Evolutionary conservation across 345 rosid genomes (phyloP).

Genomic region (Hypericum androsaemum): DNA sequence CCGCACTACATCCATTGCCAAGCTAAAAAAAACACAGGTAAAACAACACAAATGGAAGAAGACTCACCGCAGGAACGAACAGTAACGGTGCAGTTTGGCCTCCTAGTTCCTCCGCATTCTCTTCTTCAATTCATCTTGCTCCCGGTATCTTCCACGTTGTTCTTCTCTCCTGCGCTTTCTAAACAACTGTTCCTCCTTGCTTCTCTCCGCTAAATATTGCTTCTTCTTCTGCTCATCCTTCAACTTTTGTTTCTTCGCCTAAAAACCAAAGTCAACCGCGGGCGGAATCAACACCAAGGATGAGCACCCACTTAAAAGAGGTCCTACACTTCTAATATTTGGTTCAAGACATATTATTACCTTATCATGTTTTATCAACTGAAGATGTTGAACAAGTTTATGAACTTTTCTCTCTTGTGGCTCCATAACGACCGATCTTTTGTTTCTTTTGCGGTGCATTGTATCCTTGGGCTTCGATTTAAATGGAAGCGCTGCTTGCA

Average conservation of each 20-base stretch:
- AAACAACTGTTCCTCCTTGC: constrained; percentile 49
- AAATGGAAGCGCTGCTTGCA: constrained; percentile 70
- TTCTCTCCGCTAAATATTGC: constrained; percentile 40
- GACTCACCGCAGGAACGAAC: too few relatives aligned
- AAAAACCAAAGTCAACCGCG: too few relatives aligned
- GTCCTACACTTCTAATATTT: too few relatives aligned
- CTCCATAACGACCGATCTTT: constrained; percentile 76
- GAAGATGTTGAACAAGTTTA: constrained; percentile 51
- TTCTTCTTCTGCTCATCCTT: constrained; percentile 55
- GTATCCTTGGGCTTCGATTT: constrained; percentile 66
- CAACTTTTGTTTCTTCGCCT: constrained; percentile 54
- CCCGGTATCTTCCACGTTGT: constrained; percentile 59
- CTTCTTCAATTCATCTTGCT: constrained; percentile 56
- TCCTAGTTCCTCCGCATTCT: constrained; percentile 26
- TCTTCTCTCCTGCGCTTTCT: constrained; percentile 78
- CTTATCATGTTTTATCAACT: constrained; percentile 45
- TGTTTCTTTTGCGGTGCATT: constrained; percentile 30
- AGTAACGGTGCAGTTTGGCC: too few relatives aligned
- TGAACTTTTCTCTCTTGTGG: constrained; percentile 48
- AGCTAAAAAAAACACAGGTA: too few relatives aligned
- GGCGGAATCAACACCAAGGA: too few relatives aligned
- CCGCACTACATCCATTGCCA: too few relatives aligned
- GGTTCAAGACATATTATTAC: constrained; percentile 21
- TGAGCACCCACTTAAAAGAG: too few relatives aligned
- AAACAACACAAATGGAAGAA: too few relatives aligned